A percentile compares a stretch with the other conserved stretches of the same genome.
Conservation (phyloP, 225 moss, liverwort and hornwort species). For the Asterella californica region DNA sequence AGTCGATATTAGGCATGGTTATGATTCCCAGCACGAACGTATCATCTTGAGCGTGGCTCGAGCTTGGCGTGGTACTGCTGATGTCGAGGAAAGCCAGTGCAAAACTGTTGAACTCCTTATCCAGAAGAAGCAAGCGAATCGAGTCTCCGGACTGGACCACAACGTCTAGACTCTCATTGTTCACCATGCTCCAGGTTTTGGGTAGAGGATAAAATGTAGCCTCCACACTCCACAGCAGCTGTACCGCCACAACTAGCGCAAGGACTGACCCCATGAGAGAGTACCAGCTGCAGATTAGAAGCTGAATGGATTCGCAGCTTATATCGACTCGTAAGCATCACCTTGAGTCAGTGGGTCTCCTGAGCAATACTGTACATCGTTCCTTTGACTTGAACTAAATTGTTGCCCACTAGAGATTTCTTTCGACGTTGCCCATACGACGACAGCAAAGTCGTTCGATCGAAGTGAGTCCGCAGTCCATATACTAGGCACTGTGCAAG, state of each 20-base stretch:
- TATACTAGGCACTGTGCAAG: no score
- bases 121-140: slow-evolving; percentile 20
- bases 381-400: no score
- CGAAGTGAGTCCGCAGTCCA: no score
- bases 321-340: not conserved
- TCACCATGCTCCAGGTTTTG: slow-evolving; percentile 27
- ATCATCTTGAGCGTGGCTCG: not conserved
- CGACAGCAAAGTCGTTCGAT: no score
- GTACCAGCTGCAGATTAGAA: not conserved
- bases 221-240: not conserved
- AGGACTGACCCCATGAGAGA: not conserved
- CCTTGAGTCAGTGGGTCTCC: no score
- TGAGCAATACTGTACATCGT: no score
- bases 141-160: slow-evolving; percentile 14
- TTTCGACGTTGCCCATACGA: no score
- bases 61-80: slow-evolving; percentile 4
- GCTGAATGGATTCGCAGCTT: not conserved
- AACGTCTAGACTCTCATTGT: slow-evolving; percentile 21
- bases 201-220: slow-evolving; percentile 23
- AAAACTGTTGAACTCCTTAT: slow-evolving; percentile 23
- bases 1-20: slow-evolving; percentile 21
- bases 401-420: no score
- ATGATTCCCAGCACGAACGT: slow-evolving; percentile 30
- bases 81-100: slow-evolving; percentile 30
- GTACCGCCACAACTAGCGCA: not conserved